Base-by-base conservation (phyloP, 352 stramenopile species). In the Phytopythium kandeliae region DNA sequence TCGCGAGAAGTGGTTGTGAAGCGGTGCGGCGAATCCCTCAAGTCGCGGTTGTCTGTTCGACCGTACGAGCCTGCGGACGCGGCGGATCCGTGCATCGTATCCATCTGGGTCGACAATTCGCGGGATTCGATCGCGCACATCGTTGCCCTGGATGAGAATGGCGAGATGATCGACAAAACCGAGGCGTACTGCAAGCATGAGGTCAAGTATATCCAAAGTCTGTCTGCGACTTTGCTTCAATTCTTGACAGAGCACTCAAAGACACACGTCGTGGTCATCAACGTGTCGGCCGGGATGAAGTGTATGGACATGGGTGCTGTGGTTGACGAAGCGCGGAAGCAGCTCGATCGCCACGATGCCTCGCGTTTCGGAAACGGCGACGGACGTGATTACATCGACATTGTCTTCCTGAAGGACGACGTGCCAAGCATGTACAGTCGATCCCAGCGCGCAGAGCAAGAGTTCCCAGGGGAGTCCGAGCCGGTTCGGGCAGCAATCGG, bases 251-350 rank as follows among this genome's bases (percentile, higher is more conserved):
- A 95, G 30, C 78, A 95, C 60, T 73, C 75, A 10, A 67, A 73
- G 57, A 92, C 81, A 11, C 72, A 92, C 52, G 85, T 91, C 0
- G 82, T 95, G 28, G 85, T 93, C 19, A 89, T 95, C 58, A 95
- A 95, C 65, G 78, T 92, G 17, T 92, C 80, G n/a, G 85, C 78
- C 2, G 82, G 85, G 17, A 87, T 89, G 69, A 95, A 95, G 58
- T 92, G 82, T 48, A 91, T 95, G 77, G 85, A 95, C 49, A 88
- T 95, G 77, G 85, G 85, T 64, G 82, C 87, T 21, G 68, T 95
- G 13, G 85, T 95, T 25, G 82, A 93, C 68, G 78, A 81, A 21
- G 71, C 92, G 21, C 82, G 85, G 34, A 79, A 79, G 36, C 67
- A 93, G 55, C 58, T 95, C 4, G 77, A 78, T 16, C 65, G 85